These are phyloP conservation scores for Emergomyces orientalis DNA, from an alignment of 2,329 filamentous ascomycete species.

Conservation along the genomic window DNA sequence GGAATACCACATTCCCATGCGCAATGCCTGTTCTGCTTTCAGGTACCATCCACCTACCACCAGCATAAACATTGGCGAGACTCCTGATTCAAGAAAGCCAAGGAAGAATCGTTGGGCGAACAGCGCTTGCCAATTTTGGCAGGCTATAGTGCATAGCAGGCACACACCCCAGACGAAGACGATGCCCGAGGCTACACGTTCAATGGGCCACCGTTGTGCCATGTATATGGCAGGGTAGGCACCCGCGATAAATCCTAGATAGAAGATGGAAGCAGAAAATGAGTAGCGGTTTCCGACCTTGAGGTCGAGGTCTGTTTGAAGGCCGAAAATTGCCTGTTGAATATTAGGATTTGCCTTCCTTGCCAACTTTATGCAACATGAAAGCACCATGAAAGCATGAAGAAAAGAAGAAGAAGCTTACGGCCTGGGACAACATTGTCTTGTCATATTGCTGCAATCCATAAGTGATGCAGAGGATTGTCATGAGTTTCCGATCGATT, in stretches of 20 bases:
- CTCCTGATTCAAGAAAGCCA: constrained; percentile 52
- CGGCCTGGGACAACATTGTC: constrained; percentile 47
- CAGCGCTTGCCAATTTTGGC: constrained; percentile 46
- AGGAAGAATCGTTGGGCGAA: constrained; percentile 58
- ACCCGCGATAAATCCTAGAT: constrained; percentile 42
- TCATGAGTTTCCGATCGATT: constrained; percentile 38
- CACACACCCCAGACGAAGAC: constrained; percentile 6
- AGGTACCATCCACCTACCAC: constrained; percentile 52
- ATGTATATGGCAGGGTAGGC: constrained; percentile 38
- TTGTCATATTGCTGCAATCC: constrained; percentile 44
- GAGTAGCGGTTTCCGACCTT: constrained; percentile 37
- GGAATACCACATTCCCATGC: constrained; percentile 61
- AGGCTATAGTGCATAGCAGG: constrained; percentile 5
- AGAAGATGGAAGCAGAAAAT: constrained; percentile 40
- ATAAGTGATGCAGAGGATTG: constrained; percentile 40
- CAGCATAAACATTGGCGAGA: constrained; percentile 59
- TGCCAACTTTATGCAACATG: neutral
- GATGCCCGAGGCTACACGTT: constrained; percentile 36
- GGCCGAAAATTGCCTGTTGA: constrained; percentile 28
- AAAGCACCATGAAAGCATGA: neutral
- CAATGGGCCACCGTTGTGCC: constrained; percentile 40
- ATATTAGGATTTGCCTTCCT: neutral
- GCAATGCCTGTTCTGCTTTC: constrained; percentile 42
- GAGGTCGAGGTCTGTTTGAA: constrained; percentile 35
- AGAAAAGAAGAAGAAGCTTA: constrained; percentile 13